phyloP scores from a whole-genome alignment of 23 red algal species.

The Chondrus crispus region DNA sequence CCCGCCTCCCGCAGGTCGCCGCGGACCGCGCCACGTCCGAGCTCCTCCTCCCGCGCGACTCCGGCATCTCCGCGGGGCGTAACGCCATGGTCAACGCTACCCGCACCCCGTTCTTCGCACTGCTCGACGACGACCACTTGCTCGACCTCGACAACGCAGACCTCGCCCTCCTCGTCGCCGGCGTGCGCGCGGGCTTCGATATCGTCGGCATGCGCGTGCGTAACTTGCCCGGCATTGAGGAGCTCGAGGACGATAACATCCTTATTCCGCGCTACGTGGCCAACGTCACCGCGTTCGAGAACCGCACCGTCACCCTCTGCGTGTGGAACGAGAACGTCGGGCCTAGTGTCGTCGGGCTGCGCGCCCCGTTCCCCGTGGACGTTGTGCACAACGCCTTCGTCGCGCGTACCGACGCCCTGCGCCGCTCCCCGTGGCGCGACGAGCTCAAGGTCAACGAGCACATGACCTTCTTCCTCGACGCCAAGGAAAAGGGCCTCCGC shows the following conservation, averaged over 20 bases:
- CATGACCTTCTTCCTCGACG: conserved; percentile 55
- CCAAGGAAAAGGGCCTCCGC: background rate
- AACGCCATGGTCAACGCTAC: conserved; percentile 47
- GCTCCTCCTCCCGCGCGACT: conserved; percentile 2
- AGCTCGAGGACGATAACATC: conserved; percentile 19
- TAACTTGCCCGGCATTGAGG: conserved; percentile 46
- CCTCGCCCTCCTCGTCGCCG: background rate
- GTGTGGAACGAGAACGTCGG: conserved; percentile 60
- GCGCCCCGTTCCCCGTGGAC: conserved; percentile 28
- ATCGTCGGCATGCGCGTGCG: conserved; percentile 51
- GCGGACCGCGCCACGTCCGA: conserved; percentile 21
- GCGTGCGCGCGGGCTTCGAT: background rate
- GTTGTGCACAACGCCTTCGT: conserved; percentile 42
- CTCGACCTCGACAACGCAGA: conserved; percentile 17
- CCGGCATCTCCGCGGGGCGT: conserved; percentile 41
- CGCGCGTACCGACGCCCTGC: conserved; percentile 28
- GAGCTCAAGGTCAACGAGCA: conserved; percentile 54
- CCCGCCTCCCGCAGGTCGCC: background rate
- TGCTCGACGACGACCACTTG: conserved; percentile 50
- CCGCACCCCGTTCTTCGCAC: conserved; percentile 25
- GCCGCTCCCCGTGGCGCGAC: conserved; percentile 29
- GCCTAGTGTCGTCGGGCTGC: conserved; percentile 39
- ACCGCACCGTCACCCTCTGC: conserved; percentile 28
- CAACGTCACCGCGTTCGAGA: conserved; percentile 33
- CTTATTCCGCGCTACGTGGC: conserved; percentile 46